Conservation (phyloP, 2,329 filamentous ascomycete species). For the Cladosporium oxysporum region DNA sequence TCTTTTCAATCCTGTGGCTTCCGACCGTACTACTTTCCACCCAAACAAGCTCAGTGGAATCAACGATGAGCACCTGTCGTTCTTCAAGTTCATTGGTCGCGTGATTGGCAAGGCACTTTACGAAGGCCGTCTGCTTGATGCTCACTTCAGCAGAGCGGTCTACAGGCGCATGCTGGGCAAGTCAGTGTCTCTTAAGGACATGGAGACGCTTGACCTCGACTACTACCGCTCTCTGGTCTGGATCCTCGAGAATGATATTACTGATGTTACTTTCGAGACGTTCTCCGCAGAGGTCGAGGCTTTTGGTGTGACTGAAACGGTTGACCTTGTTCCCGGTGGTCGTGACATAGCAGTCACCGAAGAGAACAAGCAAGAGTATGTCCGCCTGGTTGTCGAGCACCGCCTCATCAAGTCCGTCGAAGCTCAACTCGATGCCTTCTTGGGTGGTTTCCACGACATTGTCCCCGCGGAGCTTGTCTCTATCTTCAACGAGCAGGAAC, state of each 20-base stretch:
- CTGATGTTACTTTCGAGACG: constrained; percentile 93
- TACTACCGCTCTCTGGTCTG: constrained; percentile 98
- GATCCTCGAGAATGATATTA: constrained; percentile 99
- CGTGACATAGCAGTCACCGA: constrained; percentile 92
- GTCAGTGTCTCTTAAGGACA: constrained; percentile 95
- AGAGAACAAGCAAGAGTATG: constrained; percentile 98
- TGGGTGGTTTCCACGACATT: constrained; percentile 89
- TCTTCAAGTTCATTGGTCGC: constrained; percentile 99
- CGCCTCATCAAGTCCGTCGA: constrained; percentile 88
- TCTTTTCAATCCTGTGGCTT: constrained; percentile 92
- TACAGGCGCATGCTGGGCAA: constrained; percentile 98
- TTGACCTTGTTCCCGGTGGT: constrained; percentile 84
- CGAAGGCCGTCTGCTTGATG: constrained; percentile 92
- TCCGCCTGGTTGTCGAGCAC: constrained; percentile 91
- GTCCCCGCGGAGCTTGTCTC: constrained; percentile 91
- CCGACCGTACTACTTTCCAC: constrained; percentile 97
- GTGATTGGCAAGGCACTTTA: constrained; percentile 98
- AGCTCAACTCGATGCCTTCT: constrained; percentile 89
- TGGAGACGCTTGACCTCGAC: constrained; percentile 97
- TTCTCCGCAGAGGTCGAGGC: constrained; percentile 93
- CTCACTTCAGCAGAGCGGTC: constrained; percentile 97
- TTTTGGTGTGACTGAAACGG: constrained; percentile 84
- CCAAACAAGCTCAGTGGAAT: constrained; percentile 91
- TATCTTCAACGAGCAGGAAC: constrained; percentile 98
- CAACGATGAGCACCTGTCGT: constrained; percentile 93